Conservation (phyloP, 805 yeast genomes). For the Metahyphopichia silvanorum region DNA sequence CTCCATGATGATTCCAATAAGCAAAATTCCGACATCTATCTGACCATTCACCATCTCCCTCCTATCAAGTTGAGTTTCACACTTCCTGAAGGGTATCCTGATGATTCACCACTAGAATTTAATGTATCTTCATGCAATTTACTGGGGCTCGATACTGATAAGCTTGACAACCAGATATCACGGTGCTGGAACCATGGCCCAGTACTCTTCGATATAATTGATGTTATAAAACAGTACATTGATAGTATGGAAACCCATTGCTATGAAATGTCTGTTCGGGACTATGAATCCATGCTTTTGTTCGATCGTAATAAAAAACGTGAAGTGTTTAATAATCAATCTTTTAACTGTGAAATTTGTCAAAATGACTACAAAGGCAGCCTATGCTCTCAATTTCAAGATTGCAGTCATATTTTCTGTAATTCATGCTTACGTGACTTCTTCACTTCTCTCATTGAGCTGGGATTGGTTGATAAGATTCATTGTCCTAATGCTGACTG, state of each 20-base stretch:
- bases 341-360: constrained; percentile 57
- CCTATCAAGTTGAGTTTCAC: constrained; percentile 22
- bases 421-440: constrained; percentile 42
- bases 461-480: constrained; percentile 49
- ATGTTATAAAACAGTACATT: constrained; percentile 26
- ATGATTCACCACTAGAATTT: constrained; percentile 19
- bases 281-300: constrained; percentile 9
- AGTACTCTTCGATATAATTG: constrained; percentile 43
- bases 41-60: constrained; percentile 29
- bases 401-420: constrained; percentile 53
- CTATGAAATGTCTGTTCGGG: no score
- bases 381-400: constrained; percentile 29
- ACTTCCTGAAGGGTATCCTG: constrained; percentile 36
- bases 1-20: no score
- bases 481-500: constrained; percentile 60
- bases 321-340: constrained; percentile 26
- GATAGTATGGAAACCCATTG: no score
- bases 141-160: constrained; percentile 7
- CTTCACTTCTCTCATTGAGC: constrained; percentile 35
- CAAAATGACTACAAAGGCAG: constrained; percentile 47
- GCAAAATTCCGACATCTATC: no score
- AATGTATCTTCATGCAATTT: constrained; percentile 30
- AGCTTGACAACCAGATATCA: constrained; percentile 13
- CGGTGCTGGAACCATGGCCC: constrained; percentile 39
- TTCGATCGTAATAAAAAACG: constrained; percentile 17